Percentiles rank a stretch among this genome's conserved stretches.
Evolutionary conservation across 2,329 filamentous ascomycete species (phyloP).

Genomic region (Ophiostoma perfectum): DNA sequence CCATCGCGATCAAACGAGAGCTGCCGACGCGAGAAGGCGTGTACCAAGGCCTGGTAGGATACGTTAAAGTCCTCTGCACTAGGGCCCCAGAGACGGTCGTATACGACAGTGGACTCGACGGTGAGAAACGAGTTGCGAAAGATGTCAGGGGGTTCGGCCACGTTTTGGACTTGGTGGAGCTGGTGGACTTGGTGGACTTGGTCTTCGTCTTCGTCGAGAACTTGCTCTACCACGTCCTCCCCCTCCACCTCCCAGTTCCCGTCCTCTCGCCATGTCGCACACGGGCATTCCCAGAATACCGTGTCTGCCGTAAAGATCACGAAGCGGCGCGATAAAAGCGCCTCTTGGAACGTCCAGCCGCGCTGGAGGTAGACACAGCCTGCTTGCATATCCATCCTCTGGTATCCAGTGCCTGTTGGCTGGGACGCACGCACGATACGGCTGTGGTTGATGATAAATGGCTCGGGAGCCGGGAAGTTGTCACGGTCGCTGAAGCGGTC

Average conservation of each 20-base stretch:
- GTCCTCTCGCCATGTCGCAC: conserved; percentile 17
- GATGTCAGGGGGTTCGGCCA: background rate
- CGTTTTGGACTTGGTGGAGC: background rate
- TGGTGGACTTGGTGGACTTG: background rate
- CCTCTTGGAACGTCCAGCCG: conserved; percentile 22
- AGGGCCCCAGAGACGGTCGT: background rate
- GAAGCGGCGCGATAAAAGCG: conserved; percentile 13
- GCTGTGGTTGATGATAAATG: background rate
- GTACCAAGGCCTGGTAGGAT: conserved; percentile 8
- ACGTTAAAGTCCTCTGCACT: background rate
- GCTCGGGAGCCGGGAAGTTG: background rate
- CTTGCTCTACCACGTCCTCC: background rate
- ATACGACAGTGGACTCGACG: background rate
- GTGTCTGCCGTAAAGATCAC: conserved; percentile 14
- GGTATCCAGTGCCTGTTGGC: background rate
- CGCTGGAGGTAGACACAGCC: conserved; percentile 12
- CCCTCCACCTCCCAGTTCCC: conserved; percentile 13
- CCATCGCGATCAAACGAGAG: conserved; percentile 5
- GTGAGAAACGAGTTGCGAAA: conserved; percentile 1
- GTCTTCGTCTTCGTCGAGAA: background rate
- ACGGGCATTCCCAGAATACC: conserved; percentile 15
- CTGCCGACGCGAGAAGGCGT: background rate
- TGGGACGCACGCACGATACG: background rate
- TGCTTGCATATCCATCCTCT: background rate
- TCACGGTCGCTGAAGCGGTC: background rate